Percentiles rank a stretch among this genome's conserved stretches.
phyloP scores from a whole-genome alignment of 345 rosid genomes.

The Lepidium aucheri region DNA sequence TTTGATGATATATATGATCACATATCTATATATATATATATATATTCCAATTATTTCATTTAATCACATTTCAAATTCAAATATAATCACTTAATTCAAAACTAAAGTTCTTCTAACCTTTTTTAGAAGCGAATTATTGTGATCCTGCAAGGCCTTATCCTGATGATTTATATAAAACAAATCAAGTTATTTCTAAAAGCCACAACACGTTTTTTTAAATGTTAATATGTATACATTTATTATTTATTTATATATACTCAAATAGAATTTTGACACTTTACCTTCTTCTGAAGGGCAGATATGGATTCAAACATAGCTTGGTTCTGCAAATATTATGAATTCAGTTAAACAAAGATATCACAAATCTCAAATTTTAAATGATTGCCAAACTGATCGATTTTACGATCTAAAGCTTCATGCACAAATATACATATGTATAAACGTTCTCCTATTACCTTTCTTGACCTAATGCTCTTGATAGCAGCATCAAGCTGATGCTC shows the following conservation, averaged over 20 bases:
- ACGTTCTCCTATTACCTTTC: slow-evolving; percentile 41
- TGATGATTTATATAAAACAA: slow-evolving; percentile 9
- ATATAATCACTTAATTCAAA: neutral
- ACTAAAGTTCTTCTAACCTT: slow-evolving; percentile 42
- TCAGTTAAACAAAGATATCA: neutral
- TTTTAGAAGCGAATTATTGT: slow-evolving; percentile 54
- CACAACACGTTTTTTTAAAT: too few species aligned
- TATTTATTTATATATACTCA: too few species aligned
- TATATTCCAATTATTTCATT: too few species aligned
- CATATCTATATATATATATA: too few species aligned
- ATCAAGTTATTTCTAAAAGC: neutral
- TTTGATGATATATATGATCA: too few species aligned
- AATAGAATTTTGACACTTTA: slow-evolving; percentile 11
- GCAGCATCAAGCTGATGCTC: slow-evolving; percentile 77
- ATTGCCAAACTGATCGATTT: neutral
- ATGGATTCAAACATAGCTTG: slow-evolving; percentile 78
- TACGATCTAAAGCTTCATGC: neutral
- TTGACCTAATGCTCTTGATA: slow-evolving; percentile 62
- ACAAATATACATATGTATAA: neutral
- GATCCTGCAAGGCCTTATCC: slow-evolving; percentile 72
- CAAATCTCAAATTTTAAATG: neutral
- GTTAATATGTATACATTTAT: too few species aligned
- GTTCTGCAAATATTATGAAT: slow-evolving; percentile 36
- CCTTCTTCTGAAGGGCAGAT: slow-evolving; percentile 82
- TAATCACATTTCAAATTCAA: too few species aligned